These are phyloP conservation scores for Cyclotella atomus DNA, from an alignment of 108 stramenopile species.

Conservation along the genomic window DNA sequence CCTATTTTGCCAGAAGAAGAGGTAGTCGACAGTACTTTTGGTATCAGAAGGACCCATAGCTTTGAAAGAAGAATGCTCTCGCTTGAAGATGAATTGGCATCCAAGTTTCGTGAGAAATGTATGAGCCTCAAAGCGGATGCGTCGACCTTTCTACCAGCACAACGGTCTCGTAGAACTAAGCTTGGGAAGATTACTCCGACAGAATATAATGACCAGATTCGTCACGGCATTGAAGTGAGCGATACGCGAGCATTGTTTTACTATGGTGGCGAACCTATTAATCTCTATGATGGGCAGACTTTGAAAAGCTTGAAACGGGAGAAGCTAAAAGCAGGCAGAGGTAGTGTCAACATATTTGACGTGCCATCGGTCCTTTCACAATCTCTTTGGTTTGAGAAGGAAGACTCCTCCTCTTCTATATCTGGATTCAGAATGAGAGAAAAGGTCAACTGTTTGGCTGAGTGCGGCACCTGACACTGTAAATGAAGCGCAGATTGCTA, in stretches of 20 bases:
- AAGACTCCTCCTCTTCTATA: not conserved
- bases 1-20: not conserved
- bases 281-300: not conserved
- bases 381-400: not conserved
- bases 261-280: not conserved
- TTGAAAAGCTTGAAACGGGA: constrained; percentile 1
- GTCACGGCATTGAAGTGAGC: not conserved
- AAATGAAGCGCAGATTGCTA: not conserved
- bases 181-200: not conserved
- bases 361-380: not conserved
- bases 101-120: no score
- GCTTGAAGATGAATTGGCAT: not conserved
- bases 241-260: not conserved
- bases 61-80: not conserved
- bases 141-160: no score
- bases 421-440: constrained; percentile 1
- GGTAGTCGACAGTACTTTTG: not conserved
- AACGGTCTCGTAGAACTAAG: not conserved
- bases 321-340: not conserved
- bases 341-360: constrained; percentile 1
- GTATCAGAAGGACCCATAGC: not conserved
- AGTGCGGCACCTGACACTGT: not conserved
- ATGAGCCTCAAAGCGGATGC: no score
- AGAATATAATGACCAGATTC: not conserved
- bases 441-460: not conserved